Conservation (phyloP, 352 stramenopile genomes). For the Phytophthora podocarpi region DNA sequence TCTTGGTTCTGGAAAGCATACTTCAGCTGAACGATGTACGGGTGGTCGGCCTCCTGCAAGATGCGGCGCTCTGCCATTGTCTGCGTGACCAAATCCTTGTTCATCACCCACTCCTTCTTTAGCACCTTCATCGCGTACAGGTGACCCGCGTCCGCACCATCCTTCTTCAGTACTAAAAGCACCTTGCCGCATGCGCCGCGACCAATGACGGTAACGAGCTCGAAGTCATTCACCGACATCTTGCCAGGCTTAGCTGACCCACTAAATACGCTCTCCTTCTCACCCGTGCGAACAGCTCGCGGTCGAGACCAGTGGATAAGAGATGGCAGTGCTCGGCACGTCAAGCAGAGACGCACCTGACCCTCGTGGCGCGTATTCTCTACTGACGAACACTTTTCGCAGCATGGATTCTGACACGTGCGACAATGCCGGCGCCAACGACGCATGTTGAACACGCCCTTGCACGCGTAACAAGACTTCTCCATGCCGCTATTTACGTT, state of each 20-base stretch:
- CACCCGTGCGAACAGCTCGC: slow-evolving; percentile 62
- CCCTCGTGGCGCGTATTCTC: slow-evolving; percentile 70
- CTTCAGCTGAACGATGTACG: slow-evolving; percentile 78
- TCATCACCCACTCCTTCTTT: slow-evolving; percentile 85
- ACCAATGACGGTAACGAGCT: slow-evolving; percentile 76
- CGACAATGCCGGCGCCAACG: slow-evolving; percentile 74
- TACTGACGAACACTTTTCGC: slow-evolving; percentile 72
- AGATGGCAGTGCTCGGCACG: slow-evolving; percentile 59
- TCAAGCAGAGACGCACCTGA: slow-evolving; percentile 66
- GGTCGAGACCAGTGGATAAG: slow-evolving; percentile 76
- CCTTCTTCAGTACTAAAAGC: slow-evolving; percentile 74
- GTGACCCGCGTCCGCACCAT: slow-evolving; percentile 56
- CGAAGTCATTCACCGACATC: slow-evolving; percentile 80
- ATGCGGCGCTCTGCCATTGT: slow-evolving; percentile 82
- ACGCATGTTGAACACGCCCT: slow-evolving; percentile 73
- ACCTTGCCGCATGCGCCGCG: slow-evolving; percentile 74
- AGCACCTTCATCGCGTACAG: slow-evolving; percentile 82
- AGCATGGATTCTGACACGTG: slow-evolving; percentile 70
- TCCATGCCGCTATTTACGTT: slow-evolving; percentile 76
- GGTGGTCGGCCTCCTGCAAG: slow-evolving; percentile 74
- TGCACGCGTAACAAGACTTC: slow-evolving; percentile 70
- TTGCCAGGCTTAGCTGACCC: slow-evolving; percentile 67
- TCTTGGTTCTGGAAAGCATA: slow-evolving; percentile 83
- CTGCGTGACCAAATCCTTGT: slow-evolving; percentile 78
- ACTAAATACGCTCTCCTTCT: slow-evolving; percentile 76